A percentile compares a stretch with the other conserved stretches of the same genome.
These are phyloP conservation scores for Rutstroemia sp. DNA, from an alignment of 2,329 filamentous ascomycete species.

Conservation along the genomic window DNA sequence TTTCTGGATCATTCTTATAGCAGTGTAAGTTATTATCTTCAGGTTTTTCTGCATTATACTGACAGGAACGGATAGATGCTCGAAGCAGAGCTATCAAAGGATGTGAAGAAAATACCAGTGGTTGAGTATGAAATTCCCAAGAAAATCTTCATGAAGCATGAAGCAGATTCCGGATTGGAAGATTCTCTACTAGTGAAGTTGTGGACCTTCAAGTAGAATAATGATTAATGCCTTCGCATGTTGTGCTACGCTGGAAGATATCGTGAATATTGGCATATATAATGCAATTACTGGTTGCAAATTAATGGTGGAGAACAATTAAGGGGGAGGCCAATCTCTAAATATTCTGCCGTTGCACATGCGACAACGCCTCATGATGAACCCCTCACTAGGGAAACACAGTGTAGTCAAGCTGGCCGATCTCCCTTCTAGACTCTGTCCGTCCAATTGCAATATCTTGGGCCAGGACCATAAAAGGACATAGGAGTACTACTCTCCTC, in stretches of 20 bases:
- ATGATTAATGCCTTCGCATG: neutral
- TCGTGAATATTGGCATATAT: slow-evolving; percentile 1
- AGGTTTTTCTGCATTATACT: slow-evolving; percentile 20
- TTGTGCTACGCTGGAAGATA: neutral
- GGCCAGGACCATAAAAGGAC: no score
- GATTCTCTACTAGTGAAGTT: slow-evolving; percentile 52
- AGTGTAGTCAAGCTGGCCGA: no score
- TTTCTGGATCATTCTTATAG: slow-evolving; percentile 92
- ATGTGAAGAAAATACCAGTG: slow-evolving; percentile 77
- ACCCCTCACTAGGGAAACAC: no score
- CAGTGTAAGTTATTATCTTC: slow-evolving; percentile 47
- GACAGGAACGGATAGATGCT: slow-evolving; percentile 52
- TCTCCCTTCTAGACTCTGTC: no score
- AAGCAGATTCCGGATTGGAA: slow-evolving; percentile 38
- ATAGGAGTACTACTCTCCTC: no score
- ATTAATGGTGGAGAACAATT: slow-evolving; percentile 9
- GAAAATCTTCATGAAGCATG: slow-evolving; percentile 35
- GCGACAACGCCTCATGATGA: neutral
- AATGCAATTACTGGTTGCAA: slow-evolving; percentile 7
- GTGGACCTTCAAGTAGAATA: slow-evolving; percentile 45
- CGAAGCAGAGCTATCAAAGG: slow-evolving; percentile 74
- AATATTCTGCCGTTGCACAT: neutral
- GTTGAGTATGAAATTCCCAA: slow-evolving; percentile 87
- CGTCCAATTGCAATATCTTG: no score
- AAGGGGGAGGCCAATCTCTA: neutral